Evolutionary conservation across 2,329 filamentous ascomycete genomes (phyloP).

Genomic region (Exophiala oligosperma): DNA sequence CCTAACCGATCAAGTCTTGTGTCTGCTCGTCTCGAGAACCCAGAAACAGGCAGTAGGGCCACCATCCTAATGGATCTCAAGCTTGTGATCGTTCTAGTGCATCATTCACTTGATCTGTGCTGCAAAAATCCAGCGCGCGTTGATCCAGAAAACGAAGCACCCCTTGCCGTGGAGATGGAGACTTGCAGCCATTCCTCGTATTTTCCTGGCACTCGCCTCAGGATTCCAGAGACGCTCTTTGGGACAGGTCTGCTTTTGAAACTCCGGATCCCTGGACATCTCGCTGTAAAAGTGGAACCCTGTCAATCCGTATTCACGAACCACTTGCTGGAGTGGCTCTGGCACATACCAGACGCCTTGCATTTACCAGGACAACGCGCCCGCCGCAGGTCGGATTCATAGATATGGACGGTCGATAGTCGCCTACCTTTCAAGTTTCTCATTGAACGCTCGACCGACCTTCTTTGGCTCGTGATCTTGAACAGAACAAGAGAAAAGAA

Average conservation of each 20-base stretch:
- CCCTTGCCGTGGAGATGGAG: constrained; percentile 21
- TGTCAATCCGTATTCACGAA: constrained; percentile 15
- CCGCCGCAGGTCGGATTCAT: constrained; percentile 6
- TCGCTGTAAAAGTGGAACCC: constrained; percentile 13
- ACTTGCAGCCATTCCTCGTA: constrained; percentile 11
- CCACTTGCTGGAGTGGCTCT: constrained; percentile 13
- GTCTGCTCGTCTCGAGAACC: too few relatives aligned
- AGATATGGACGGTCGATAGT: constrained; percentile 6
- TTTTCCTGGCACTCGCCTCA: constrained; percentile 16
- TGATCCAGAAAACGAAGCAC: constrained; percentile 6
- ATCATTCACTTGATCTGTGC: constrained; percentile 14
- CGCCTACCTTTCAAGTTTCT: neutral
- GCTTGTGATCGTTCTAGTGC: neutral
- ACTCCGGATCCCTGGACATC: constrained; percentile 14
- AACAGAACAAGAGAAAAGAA: neutral
- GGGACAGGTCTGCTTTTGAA: constrained; percentile 12
- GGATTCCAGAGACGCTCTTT: constrained; percentile 20
- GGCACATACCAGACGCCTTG: constrained; percentile 27
- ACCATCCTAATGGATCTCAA: neutral
- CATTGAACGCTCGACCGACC: neutral
- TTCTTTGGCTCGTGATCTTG: neutral
- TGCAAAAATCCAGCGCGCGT: neutral
- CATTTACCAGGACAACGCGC: constrained; percentile 26
- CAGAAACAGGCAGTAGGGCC: neutral
- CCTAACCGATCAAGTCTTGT: neutral